A percentile compares a stretch with the other conserved stretches of the same genome.
Conservation (phyloP, 257 asterid genomes). For the Solanum dulcamara region DNA sequence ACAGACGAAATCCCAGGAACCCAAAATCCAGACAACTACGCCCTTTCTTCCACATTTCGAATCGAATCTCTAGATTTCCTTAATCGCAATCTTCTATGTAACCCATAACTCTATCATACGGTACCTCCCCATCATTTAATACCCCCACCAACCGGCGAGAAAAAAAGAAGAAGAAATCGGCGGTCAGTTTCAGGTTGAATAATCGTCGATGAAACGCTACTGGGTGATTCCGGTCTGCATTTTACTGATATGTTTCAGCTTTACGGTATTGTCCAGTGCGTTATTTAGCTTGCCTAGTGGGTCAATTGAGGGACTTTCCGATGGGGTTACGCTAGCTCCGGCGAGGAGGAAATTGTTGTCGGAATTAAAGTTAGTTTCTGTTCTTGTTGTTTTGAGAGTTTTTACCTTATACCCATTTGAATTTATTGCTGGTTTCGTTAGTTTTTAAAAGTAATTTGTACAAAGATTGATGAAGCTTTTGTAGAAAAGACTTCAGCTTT, state of each 20-base stretch:
- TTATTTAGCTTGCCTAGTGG: slow-evolving; percentile 9
- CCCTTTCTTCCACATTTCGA: slow-evolving; percentile 22
- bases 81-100: slow-evolving; percentile 1
- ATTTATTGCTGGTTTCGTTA: neutral
- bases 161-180: no score
- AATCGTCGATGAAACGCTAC: slow-evolving; percentile 25
- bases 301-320: slow-evolving; percentile 7
- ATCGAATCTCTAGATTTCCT: slow-evolving; percentile 19
- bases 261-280: slow-evolving; percentile 13
- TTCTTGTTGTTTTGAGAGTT: neutral
- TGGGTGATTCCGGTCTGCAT: slow-evolving; percentile 6
- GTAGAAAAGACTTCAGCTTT: neutral
- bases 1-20: neutral
- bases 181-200: neutral
- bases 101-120: neutral
- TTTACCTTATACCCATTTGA: neutral
- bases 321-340: slow-evolving; percentile 21
- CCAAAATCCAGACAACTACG: neutral
- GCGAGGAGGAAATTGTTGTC: slow-evolving; percentile 46
- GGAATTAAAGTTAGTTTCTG: slow-evolving; percentile 28
- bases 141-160: neutral
- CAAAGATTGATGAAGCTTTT: neutral
- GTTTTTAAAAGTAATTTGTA: neutral
- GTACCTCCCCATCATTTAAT: neutral
- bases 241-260: slow-evolving; percentile 1